Base-by-base conservation (phyloP, 2,329 filamentous ascomycete species). In the Trichophyton schoenleinii region DNA sequence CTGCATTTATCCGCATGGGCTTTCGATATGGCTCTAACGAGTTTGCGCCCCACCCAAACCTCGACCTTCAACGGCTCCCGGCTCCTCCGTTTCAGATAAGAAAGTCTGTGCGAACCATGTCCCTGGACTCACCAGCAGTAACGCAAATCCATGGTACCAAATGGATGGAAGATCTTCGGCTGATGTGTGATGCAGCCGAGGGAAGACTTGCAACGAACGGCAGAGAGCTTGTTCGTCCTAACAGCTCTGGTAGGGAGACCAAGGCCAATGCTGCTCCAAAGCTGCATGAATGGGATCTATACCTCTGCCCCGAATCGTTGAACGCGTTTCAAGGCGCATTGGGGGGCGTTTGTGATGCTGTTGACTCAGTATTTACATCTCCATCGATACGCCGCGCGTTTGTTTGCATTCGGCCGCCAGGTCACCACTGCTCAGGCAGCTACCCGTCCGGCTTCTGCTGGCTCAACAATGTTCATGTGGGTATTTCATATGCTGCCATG, bases 391-490 rank as follows among this genome's bases (percentile, higher is more conserved):
- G 82, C 53, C 84, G 90, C 61, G 91, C 91, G 0, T 99, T 99
- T 72, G 90, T 97, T 58, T 91, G 88, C 31, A 88, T 97, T 58
- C 85, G 94, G 36, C 94, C 94, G 3, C 94, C 94, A 0, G 94
- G 94, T 0, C 94, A 99, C 71, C 94, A 99, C 71, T 99, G 94
- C 74, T 96, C 92, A 1, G 84, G 89, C 3, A 84, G 87, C 58
- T 87, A 87, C 68, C 94, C 94, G 0, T 96, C 92, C 1, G 94
- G 94, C 0, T 99, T 99, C 71, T 99, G 94, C 76, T 99, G 94
- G 92, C 77, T 99, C 58, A 99, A 99, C 73, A 99, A 99, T 70
- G 91, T 99, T 0, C 92, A 97, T 70, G 89, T 99, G 22, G 94
- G 92, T 0, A 96, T 99, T 66, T 88, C 95, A 72, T 89, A 99